These are phyloP conservation scores for Penicillium pulvis DNA, from an alignment of 495 filamentous ascomycete species.

Conservation along the genomic window DNA sequence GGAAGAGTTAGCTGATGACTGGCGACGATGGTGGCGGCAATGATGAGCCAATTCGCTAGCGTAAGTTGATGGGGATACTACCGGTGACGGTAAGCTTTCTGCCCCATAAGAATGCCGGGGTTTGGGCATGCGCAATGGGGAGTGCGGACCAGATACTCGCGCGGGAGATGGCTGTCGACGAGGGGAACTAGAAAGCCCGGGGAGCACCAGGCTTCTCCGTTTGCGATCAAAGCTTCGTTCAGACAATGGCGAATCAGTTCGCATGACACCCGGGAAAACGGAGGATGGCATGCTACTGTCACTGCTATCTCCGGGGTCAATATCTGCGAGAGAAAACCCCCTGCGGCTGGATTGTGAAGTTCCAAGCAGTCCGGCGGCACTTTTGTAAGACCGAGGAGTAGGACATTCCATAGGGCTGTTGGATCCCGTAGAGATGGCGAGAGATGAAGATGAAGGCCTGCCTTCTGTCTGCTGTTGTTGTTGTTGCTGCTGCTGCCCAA, in stretches of 20 bases:
- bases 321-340: conserved; percentile 72
- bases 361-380: conserved; percentile 62
- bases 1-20: conserved; percentile 87
- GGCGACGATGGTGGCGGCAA: conserved; percentile 79
- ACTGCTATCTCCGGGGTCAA: conserved; percentile 75
- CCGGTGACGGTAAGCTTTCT: conserved; percentile 79
- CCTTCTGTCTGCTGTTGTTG: conserved; percentile 22
- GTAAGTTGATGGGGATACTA: conserved; percentile 83
- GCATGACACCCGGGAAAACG: conserved; percentile 63
- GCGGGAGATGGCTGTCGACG: conserved; percentile 86
- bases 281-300: conserved; percentile 89
- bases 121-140: conserved; percentile 84
- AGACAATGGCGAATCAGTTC: conserved; percentile 89
- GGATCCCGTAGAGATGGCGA: conserved; percentile 71
- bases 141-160: conserved; percentile 72
- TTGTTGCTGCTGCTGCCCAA: conserved; percentile 17
- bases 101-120: conserved; percentile 73
- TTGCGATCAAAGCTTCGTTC: conserved; percentile 83
- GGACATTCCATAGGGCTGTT: conserved; percentile 90
- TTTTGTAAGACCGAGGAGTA: conserved; percentile 85
- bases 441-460: conserved; percentile 56
- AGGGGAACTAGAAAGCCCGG: conserved; percentile 69
- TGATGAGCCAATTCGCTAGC: conserved; percentile 71
- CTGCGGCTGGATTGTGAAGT: conserved; percentile 66
- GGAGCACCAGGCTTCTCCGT: conserved; percentile 77